Evolutionary conservation across 2,329 filamentous ascomycete genomes (phyloP), one percentile per base, ranked within the genome.

Genomic region (Epicoccum sorghinum): DNA sequence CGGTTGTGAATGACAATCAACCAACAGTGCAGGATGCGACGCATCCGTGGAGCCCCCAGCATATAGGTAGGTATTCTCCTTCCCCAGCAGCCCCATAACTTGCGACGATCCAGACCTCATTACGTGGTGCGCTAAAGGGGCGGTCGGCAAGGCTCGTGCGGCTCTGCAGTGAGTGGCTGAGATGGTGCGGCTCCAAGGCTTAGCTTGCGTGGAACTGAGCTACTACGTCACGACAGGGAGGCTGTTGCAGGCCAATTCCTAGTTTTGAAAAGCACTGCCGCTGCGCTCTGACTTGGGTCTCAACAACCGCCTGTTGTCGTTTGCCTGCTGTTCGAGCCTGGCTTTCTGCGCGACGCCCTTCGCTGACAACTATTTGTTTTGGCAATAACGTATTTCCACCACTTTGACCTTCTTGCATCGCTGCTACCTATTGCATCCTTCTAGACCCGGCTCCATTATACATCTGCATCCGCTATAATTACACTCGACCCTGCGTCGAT

Each of bases 161-260:
- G 47, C 48, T 56, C 53, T 47, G 48, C 47, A 52, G 47, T 56
- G 47, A 50, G 25, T 52, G 53, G 53, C 53, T 56, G 48, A 25
- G 44, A 8, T 24, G 32, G 14, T 55, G 43, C 47, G 38, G 52
- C 38, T 25, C 18, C 38, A 51, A 37, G 48, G 40, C 43, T 52
- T 56, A 52, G 47, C 40, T 7, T 37, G 44, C 24, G 8, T 30
- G 18, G 18, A 51, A 48, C 39, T 14, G 23, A 9, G 35, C 53
- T 52, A 52, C 44, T 39, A 56, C 53, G 53, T 56, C 53, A 56
- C 47, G 46, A 42, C 46, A 50, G 27, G 48, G 52, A 48, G 38
- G 46, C 32, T 22, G 40, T 24, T 23, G 39, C 51, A 38, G 35
- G 50, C 43, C 38, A 40, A 27, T 29, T 44, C 41, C 44, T 25